Conservation (phyloP, 2,329 filamentous ascomycete genomes). For the Ophiocordyceps camponoti-floridani region DNA sequence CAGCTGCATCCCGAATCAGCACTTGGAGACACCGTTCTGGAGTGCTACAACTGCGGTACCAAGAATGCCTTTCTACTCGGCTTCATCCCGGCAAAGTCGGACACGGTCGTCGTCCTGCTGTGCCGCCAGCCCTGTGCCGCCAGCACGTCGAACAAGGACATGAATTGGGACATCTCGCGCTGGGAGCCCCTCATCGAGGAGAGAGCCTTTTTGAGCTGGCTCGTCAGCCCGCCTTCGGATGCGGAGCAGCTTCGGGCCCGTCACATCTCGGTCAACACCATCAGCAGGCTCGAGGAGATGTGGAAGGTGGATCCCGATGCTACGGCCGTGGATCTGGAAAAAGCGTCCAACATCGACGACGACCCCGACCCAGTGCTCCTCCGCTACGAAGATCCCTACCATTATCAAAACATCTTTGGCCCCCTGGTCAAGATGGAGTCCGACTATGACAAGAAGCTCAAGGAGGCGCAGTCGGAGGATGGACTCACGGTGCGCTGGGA, state of each 20-base stretch:
- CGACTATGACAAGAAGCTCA: constrained; percentile 96
- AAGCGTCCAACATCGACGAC: constrained; percentile 79
- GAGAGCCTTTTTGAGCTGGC: constrained; percentile 85
- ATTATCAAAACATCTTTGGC: constrained; percentile 98
- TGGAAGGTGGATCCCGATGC: constrained; percentile 92
- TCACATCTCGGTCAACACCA: constrained; percentile 84
- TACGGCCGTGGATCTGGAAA: constrained; percentile 81
- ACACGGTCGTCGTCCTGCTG: constrained; percentile 90
- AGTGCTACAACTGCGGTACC: constrained; percentile 99
- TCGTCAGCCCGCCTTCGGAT: constrained; percentile 75
- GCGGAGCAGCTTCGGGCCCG: constrained; percentile 90
- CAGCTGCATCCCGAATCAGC: constrained; percentile 87
- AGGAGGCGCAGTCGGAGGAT: constrained; percentile 95
- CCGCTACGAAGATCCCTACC: constrained; percentile 91
- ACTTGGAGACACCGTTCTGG: constrained; percentile 85
- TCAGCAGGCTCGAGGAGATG: constrained; percentile 90
- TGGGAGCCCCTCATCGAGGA: constrained; percentile 98
- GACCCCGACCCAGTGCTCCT: constrained; percentile 84
- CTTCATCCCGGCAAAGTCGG: constrained; percentile 96
- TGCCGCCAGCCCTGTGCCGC: constrained; percentile 94
- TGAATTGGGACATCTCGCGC: constrained; percentile 97
- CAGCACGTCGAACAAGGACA: constrained; percentile 90
- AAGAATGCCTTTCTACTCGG: constrained; percentile 97
- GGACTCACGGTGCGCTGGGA: constrained; percentile 91
- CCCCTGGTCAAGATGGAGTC: constrained; percentile 98